A percentile compares a stretch with the other conserved stretches of the same genome.
These are phyloP conservation scores for Pseudonitzschia pungens DNA, from an alignment of 108 stramenopile species.

Conservation along the genomic window DNA sequence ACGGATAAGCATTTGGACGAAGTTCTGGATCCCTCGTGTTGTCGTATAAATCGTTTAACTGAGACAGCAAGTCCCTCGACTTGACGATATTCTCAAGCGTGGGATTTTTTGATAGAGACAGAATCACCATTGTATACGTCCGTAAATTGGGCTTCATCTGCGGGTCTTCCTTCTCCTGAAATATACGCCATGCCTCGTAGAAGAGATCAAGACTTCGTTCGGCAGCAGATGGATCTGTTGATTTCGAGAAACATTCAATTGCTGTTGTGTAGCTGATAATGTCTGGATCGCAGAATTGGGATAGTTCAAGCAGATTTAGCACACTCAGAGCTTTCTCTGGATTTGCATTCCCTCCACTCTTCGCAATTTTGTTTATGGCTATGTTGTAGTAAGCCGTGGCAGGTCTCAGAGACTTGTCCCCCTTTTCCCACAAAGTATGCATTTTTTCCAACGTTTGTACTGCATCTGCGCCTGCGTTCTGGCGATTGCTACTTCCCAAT, in stretches of 20 bases:
- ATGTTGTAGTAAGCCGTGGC: constrained; percentile 39
- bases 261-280: constrained; percentile 49
- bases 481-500: constrained; percentile 31
- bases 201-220: constrained; percentile 32
- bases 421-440: constrained; percentile 24
- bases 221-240: constrained; percentile 32
- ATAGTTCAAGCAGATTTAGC: constrained; percentile 32
- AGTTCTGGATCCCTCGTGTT: constrained; percentile 33
- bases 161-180: constrained; percentile 31
- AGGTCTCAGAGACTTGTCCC: constrained; percentile 26
- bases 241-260: constrained; percentile 44
- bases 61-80: constrained; percentile 35
- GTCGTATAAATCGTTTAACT: constrained; percentile 41
- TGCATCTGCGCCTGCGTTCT: constrained; percentile 23
- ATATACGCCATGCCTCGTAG: constrained; percentile 26
- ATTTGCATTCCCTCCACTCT: constrained; percentile 19
- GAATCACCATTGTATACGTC: constrained; percentile 49
- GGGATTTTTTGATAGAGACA: constrained; percentile 21
- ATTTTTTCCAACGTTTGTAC: constrained; percentile 32
- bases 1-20: constrained; percentile 40
- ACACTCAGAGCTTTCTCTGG: constrained; percentile 23
- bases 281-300: constrained; percentile 35
- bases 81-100: constrained; percentile 28
- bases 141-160: constrained; percentile 43
- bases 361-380: constrained; percentile 50